Conservation (phyloP, 495 filamentous ascomycete species). For the Neurospora hispaniola region DNA sequence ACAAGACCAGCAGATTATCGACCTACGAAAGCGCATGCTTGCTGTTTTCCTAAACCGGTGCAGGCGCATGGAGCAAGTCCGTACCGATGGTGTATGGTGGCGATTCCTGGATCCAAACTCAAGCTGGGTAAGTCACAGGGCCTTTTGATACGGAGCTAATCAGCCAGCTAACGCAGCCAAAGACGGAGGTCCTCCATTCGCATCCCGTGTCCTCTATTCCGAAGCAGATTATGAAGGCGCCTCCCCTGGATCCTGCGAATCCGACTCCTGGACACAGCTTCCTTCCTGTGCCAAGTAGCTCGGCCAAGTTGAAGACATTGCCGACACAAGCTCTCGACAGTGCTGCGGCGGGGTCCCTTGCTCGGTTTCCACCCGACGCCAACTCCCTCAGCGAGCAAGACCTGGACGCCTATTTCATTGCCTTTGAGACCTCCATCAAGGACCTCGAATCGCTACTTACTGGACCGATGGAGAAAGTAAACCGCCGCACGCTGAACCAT, state of each 20-base stretch:
- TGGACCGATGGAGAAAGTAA: slow-evolving; percentile 92
- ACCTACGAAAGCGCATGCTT: slow-evolving; percentile 90
- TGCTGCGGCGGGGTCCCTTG: slow-evolving; percentile 53
- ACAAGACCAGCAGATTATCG: slow-evolving; percentile 92
- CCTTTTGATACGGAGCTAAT: neutral
- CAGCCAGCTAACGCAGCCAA: slow-evolving; percentile 22
- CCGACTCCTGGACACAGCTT: slow-evolving; percentile 80
- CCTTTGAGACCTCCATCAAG: slow-evolving; percentile 77
- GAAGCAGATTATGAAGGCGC: slow-evolving; percentile 86
- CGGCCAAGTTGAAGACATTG: slow-evolving; percentile 67
- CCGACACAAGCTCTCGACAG: slow-evolving; percentile 29
- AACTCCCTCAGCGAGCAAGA: slow-evolving; percentile 74
- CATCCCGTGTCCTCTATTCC: slow-evolving; percentile 85
- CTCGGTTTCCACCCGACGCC: slow-evolving; percentile 73
- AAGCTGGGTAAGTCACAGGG: slow-evolving; percentile 70
- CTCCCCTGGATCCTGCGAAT: slow-evolving; percentile 84
- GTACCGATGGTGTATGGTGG: slow-evolving; percentile 94
- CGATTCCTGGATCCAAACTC: slow-evolving; percentile 94
- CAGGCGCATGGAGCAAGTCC: slow-evolving; percentile 81
- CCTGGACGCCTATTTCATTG: slow-evolving; percentile 88
- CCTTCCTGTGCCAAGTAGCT: slow-evolving; percentile 74
- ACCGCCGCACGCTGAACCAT: slow-evolving; percentile 78
- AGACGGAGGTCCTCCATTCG: slow-evolving; percentile 88
- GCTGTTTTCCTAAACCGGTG: slow-evolving; percentile 91
- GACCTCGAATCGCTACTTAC: slow-evolving; percentile 79